Base-by-base conservation (phyloP, 345 rosid species). In the Microthlaspi erraticum region DNA sequence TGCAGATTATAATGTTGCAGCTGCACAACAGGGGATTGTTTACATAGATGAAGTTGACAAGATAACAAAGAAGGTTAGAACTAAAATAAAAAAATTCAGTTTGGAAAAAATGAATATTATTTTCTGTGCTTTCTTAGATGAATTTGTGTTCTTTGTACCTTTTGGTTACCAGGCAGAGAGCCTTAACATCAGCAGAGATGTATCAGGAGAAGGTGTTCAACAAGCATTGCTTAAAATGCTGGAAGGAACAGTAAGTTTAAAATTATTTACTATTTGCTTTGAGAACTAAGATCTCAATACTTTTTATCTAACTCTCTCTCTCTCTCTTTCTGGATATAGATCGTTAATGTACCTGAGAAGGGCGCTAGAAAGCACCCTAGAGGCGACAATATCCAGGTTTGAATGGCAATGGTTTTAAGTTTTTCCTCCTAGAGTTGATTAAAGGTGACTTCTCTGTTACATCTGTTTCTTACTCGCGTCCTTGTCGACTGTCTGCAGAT, bases 321-420 rank as follows among this genome's bases (percentile, higher is more conserved):
- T 77, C 23, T 4, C 43, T 72, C 20, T 66, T 43, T 32, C 5
- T 76, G 71, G 75, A 36, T 73, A 49, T 82, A 95, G 99, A 78
- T 95, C 61, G 99, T 95, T 71, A 95, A 88, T 83, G 98, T 95
- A 68, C 99, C 98, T 33, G 98, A 92, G 82, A 92, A 95, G 79
- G 99, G 98, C 68, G 98, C 98, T 80, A 81, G 98, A 52, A 95
- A 95, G 84, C 98, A 95, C 77, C 98, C 99, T 19, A 84, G 99
- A 79, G 98, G 99, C 62, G 99, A 95, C 74, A 92, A 95, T 78
- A 95, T 95, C 79, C 99, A 95, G 98, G 99, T 92, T 82, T 1
- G 11, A 41, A 42, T 19, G 12, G 50, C 17, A 23, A 39, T 39
- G 20, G 32, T 29, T 39, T 57, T 31, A 39, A 17, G 36, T 8